Conservation (phyloP, 2,329 filamentous ascomycete genomes). For the Aplosporella prunicola region DNA sequence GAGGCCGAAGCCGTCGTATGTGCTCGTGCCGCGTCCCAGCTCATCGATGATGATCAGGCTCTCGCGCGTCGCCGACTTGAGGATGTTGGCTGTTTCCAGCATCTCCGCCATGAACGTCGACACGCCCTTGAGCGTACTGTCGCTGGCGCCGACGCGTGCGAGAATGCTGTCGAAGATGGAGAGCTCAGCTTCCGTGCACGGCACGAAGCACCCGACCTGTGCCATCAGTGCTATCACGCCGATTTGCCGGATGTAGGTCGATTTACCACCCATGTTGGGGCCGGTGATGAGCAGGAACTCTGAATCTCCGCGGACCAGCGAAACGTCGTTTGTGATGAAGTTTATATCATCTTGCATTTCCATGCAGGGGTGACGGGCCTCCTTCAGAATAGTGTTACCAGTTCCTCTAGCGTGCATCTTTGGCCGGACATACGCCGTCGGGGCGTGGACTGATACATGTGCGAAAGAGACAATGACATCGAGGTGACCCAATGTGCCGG, state of each 20-base stretch:
- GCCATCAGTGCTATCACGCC: constrained; percentile 97
- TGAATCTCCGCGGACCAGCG: constrained; percentile 64
- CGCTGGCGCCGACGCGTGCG: constrained; percentile 87
- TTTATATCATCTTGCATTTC: constrained; percentile 98
- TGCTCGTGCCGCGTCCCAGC: constrained; percentile 89
- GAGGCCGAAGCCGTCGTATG: constrained; percentile 97
- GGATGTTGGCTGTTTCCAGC: constrained; percentile 96
- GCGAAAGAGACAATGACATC: constrained; percentile 93
- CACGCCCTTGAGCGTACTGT: constrained; percentile 94
- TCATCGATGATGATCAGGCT: constrained; percentile 98
- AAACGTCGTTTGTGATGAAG: constrained; percentile 96
- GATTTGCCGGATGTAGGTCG: constrained; percentile 94
- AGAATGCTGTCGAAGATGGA: constrained; percentile 97
- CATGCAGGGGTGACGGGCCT: constrained; percentile 93
- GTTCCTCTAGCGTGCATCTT: constrained; percentile 82
- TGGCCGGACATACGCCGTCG: constrained; percentile 81
- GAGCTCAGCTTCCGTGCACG: constrained; percentile 79
- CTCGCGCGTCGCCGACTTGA: constrained; percentile 91
- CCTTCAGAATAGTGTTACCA: constrained; percentile 80
- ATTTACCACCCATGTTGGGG: constrained; percentile 98
- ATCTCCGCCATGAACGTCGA: constrained; percentile 99
- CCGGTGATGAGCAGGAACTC: constrained; percentile 96
- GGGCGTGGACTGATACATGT: constrained; percentile 86
- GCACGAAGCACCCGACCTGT: constrained; percentile 92
- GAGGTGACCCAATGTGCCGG: constrained; percentile 79